Evolutionary conservation across 257 asterid genomes (phyloP), one percentile per base, ranked within the genome.

Genomic region (Solanum habrochaites): DNA sequence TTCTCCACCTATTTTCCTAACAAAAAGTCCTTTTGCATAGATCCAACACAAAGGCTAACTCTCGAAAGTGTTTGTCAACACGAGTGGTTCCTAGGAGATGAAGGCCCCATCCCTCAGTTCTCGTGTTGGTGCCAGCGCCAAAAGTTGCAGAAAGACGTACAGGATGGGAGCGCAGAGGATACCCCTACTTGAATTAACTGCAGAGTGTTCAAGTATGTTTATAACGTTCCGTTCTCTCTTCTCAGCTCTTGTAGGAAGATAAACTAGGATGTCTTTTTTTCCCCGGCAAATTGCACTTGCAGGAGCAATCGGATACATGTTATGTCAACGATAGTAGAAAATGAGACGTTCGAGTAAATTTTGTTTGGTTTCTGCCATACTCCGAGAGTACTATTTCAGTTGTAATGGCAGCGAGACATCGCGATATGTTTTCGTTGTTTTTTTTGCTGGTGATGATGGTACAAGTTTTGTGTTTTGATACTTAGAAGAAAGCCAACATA

Each of bases 41-140:
- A 96, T 86, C 99, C 99, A n/a, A 91, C 39, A 67, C 93, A 89
- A 74, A 93, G 99, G 90, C 83, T 95, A 92, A 94, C 95, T 4
- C 91, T 97, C 13, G 94, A 93, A 88, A 83, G 87, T 3, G 97
- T 93, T 15, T 91, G 98, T 1, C 88, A 88, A 84, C 99, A 97
- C 64, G 91, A 93, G 3, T 97, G 99, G 99, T 92, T 96, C 83
- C 64, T 93, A 29, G 94, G 93, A 32, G 98, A 94, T 87, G 93
- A 92, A 7, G 99, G 99, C 39, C 94, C 95, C 23, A 86, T 96
- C 86, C 93, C 93, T 35, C 88, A 90, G 87, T 92, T 87, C 88
- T 31, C 83, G 14, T 97, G 99, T 85, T 97, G 99, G 99, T 96
- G 99, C 87, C 91, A 94, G 85, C 93, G 92, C 42, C 86, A 86